Conservation (phyloP, 2,329 filamentous ascomycete genomes). For the Westerdykella aurantiaca region DNA sequence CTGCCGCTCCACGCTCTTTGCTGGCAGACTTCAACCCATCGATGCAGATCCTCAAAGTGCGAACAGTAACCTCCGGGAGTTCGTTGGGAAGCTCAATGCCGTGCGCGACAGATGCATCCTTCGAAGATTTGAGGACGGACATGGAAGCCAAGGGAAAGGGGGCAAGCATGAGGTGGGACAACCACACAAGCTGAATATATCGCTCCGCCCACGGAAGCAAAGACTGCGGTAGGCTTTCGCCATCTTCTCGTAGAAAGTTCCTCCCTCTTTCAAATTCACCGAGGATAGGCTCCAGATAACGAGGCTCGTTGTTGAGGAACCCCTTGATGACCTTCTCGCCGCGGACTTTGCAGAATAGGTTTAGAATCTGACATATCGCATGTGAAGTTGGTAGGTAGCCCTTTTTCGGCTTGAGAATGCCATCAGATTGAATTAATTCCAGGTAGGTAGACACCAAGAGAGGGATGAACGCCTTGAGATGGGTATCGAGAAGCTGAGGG, state of each 20-base stretch:
- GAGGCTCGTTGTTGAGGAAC: slow-evolving; percentile 86
- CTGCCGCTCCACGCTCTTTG: slow-evolving; percentile 88
- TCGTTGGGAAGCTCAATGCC: slow-evolving; percentile 53
- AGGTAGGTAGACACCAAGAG: slow-evolving; percentile 71
- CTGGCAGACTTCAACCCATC: slow-evolving; percentile 68
- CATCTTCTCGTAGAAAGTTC: slow-evolving; percentile 10
- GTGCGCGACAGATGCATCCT: slow-evolving; percentile 22
- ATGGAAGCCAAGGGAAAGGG: slow-evolving; percentile 89
- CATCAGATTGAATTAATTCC: slow-evolving; percentile 27
- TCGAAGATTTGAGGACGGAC: slow-evolving; percentile 47
- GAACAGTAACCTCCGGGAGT: slow-evolving; percentile 63
- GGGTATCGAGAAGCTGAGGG: slow-evolving; percentile 83
- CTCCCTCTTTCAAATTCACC: slow-evolving; percentile 62
- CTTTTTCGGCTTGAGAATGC: slow-evolving; percentile 44
- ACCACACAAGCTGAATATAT: slow-evolving; percentile 83
- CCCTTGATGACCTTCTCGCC: slow-evolving; percentile 88
- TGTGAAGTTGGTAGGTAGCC: slow-evolving; percentile 25
- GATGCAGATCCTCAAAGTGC: slow-evolving; percentile 65
- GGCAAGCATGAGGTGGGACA: slow-evolving; percentile 52
- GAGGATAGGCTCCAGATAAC: slow-evolving; percentile 74
- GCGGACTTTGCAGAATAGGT: slow-evolving; percentile 88
- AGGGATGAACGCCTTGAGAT: slow-evolving; percentile 70
- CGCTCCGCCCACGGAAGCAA: slow-evolving; percentile 69
- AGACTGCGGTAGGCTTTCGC: slow-evolving; percentile 12
- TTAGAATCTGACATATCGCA: slow-evolving; percentile 74